Base-by-base conservation (phyloP, 1,139 yeast genomes). In the Diutina rugosa region DNA sequence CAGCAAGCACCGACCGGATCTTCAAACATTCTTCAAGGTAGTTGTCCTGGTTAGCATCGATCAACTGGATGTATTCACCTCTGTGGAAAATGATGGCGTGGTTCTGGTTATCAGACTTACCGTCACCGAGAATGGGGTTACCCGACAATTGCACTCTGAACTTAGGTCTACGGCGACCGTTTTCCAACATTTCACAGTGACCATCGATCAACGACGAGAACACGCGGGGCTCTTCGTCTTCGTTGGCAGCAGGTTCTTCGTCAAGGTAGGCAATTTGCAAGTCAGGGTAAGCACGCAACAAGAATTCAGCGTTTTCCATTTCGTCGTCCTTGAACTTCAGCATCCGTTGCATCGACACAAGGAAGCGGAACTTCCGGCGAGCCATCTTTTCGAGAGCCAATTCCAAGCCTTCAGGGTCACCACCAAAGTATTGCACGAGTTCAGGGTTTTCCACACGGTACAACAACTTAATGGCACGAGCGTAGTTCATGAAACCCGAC, bases 381-480 rank as follows among this genome's bases (percentile, higher is more conserved):
- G 99, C 98, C 99, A 93, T 95, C 70, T 93, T 87, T 77, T 93
- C 99, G 63, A 93, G 83, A 71, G 96, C 99, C 70, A 91, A 84
- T 77, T 93, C 99, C 66, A 93, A 79, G 58, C 85, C 85, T 70
- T 93, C 99, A 59, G 98, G 96, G 71, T 93, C 95, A 64, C 99
- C 99, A 65, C 98, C 99, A 71, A 89, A 90, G 85, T 89, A 87
- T 77, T 90, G 96, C 59, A 93, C 99, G 69, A 95, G 90, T 75
- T 93, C 99, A 57, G 99, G 99, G 76, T 93, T 93, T 76, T 93
- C 99, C 67, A 93, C 99, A 77, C 99, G 90, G 80, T 93, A 93
- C 64, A 93, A 82, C 71, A 93, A 82, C 74, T 93, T 93, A 70
- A 93, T 91, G 58, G 99, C 99, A 78, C 98, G 88, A 35, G 98